Percentiles rank a stretch among this genome's conserved stretches.
phyloP scores from a whole-genome alignment of 1,139 yeast genomes.

The Kurtzmaniella quercitrusa region DNA sequence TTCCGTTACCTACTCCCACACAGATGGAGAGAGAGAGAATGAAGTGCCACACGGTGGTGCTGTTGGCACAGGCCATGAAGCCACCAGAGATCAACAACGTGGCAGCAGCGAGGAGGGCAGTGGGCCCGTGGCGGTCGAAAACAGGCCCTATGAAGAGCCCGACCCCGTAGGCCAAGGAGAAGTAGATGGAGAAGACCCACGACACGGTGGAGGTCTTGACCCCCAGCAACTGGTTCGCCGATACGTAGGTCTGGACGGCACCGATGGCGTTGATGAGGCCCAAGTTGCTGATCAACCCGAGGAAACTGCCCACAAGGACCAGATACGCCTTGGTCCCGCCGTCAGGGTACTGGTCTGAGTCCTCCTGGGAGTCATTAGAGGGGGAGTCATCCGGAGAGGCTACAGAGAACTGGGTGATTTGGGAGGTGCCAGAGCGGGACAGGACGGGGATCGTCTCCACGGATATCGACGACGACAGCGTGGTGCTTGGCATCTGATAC shows the following conservation, averaged over 20 bases:
- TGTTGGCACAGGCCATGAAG: conserved; percentile 47
- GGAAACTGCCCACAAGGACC: conserved; percentile 60
- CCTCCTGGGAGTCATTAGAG: background rate
- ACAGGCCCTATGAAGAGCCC: conserved; percentile 45
- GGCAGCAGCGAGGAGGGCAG: conserved; percentile 40
- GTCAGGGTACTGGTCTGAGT: conserved; percentile 46
- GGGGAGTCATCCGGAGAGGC: background rate
- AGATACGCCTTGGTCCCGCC: conserved; percentile 58
- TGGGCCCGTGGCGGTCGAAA: conserved; percentile 49
- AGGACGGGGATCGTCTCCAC: background rate
- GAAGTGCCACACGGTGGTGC: conserved; percentile 49
- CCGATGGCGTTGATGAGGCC: conserved; percentile 65
- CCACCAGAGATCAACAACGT: conserved; percentile 42
- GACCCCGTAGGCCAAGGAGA: conserved; percentile 52
- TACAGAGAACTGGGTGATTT: background rate
- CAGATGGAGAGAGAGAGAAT: conserved; percentile 49
- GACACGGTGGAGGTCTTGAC: conserved; percentile 46
- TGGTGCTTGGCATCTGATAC: background rate
- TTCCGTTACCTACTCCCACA: conserved; percentile 53
- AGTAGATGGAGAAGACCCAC: conserved; percentile 66
- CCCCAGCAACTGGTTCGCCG: conserved; percentile 46
- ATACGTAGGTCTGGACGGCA: conserved; percentile 57
- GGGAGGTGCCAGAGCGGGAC: background rate
- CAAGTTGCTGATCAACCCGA: conserved; percentile 53
- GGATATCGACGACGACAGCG: background rate